Evolutionary conservation across 192 early-diverging fungal species (phyloP).

Genomic region (Ambispora gerdemannii): DNA sequence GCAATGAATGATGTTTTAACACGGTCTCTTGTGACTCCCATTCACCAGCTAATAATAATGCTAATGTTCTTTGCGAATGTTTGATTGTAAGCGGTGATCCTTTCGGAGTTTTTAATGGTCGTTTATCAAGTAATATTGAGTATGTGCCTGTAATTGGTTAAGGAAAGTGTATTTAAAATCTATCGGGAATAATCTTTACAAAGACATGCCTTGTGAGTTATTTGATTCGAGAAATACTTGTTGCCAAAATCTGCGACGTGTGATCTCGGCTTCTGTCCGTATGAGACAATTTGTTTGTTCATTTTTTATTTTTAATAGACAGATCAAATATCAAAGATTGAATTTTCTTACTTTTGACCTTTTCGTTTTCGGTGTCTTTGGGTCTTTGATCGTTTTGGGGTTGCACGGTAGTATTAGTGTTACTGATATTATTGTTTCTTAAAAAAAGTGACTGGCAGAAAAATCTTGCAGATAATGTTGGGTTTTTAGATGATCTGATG

Average conservation of each 20-base stretch:
- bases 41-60: conserved; percentile 82
- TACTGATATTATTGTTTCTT: too few relatives aligned
- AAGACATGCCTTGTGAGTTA: neutral
- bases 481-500: too few relatives aligned
- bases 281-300: too few relatives aligned
- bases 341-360: too few relatives aligned
- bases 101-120: conserved; percentile 78
- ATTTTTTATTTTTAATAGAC: too few relatives aligned
- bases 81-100: conserved; percentile 66
- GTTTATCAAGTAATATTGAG: conserved; percentile 69
- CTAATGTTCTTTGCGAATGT: conserved; percentile 57
- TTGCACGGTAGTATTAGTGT: too few relatives aligned
- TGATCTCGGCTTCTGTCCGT: conserved; percentile 20
- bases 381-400: too few relatives aligned
- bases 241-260: conserved; percentile 19
- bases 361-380: too few relatives aligned
- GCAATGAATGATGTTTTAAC: conserved; percentile 81
- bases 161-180: neutral
- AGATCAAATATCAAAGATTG: too few relatives aligned
- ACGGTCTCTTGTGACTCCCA: conserved; percentile 87
- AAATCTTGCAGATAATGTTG: too few relatives aligned
- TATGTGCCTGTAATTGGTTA: neutral
- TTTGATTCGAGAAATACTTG: conserved; percentile 13
- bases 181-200: neutral
- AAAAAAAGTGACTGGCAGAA: too few relatives aligned